Percentiles rank a stretch among this genome's conserved stretches.
These are phyloP conservation scores for Copromyces sp. DNA, from an alignment of 495 filamentous ascomycete species.

Conservation along the genomic window DNA sequence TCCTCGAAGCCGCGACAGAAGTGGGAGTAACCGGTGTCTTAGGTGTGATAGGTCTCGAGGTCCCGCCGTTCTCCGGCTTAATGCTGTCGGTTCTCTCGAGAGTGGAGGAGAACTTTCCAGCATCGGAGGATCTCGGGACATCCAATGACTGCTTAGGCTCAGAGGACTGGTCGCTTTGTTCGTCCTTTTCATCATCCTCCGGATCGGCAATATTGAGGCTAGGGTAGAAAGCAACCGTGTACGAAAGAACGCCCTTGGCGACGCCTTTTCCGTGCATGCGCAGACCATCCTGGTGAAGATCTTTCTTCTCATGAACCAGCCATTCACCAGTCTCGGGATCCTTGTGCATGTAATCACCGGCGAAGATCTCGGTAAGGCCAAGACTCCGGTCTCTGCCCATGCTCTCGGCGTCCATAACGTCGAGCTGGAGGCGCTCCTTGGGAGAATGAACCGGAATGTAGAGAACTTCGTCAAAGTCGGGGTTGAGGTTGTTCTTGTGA, in stretches of 20 bases:
- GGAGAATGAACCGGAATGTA: constrained; percentile 85
- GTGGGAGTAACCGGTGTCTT: constrained; percentile 27
- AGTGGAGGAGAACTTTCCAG: constrained; percentile 25
- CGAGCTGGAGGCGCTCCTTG: constrained; percentile 76
- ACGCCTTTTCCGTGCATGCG: constrained; percentile 54
- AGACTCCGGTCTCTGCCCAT: constrained; percentile 79
- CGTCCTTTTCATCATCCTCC: constrained; percentile 71
- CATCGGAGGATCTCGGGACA: constrained; percentile 27
- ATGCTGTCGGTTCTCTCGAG: constrained; percentile 23
- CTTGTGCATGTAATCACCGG: constrained; percentile 68
- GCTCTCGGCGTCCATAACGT: constrained; percentile 95
- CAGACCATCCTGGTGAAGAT: constrained; percentile 46
- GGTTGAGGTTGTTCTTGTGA: constrained; percentile 90
- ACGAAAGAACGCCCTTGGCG: constrained; percentile 72
- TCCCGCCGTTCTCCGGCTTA: constrained; percentile 8
- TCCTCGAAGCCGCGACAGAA: constrained; percentile 33
- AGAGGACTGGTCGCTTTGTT: constrained; percentile 19
- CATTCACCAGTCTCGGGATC: constrained; percentile 67
- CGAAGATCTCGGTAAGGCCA: constrained; percentile 63
- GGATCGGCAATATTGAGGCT: constrained; percentile 80
- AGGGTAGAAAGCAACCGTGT: constrained; percentile 84
- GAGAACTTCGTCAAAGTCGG: constrained; percentile 90
- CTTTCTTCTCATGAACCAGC: constrained; percentile 67
- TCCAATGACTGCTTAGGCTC: constrained; percentile 26
- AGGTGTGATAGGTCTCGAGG: constrained; percentile 18